phyloP scores from a whole-genome alignment of 108 stramenopile genomes.

The Conticribra guillardii region DNA sequence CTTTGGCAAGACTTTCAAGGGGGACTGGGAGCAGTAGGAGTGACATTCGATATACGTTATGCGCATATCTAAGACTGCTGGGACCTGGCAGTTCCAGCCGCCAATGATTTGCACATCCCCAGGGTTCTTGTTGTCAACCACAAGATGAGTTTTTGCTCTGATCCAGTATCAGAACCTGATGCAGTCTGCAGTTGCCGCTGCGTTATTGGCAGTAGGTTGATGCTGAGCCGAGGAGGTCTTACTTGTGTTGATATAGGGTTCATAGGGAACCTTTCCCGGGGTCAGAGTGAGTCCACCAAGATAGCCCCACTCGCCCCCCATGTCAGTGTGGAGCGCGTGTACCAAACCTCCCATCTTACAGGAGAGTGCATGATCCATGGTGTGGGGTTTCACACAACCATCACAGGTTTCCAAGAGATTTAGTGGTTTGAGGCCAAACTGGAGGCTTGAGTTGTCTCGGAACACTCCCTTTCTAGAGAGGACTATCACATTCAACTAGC shows the following conservation, averaged over 20 bases:
- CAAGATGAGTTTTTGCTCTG: too few species aligned
- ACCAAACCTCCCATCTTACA: slow-evolving; percentile 38
- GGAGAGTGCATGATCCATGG: slow-evolving; percentile 27
- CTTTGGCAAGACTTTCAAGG: too few species aligned
- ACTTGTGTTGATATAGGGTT: slow-evolving; percentile 36
- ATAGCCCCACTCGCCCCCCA: slow-evolving; percentile 16
- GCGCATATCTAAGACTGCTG: too few species aligned
- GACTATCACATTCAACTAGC: too few species aligned
- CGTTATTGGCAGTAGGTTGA: neutral
- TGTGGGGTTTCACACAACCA: slow-evolving; percentile 20
- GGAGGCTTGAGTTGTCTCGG: neutral
- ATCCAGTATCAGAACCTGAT: too few species aligned
- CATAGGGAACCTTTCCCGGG: slow-evolving; percentile 16
- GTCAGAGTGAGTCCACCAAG: slow-evolving; percentile 7
- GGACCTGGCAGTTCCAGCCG: too few species aligned
- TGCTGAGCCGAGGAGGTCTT: neutral
- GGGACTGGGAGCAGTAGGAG: too few species aligned
- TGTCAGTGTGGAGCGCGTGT: slow-evolving; percentile 25
- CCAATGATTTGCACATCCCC: too few species aligned
- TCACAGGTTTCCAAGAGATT: slow-evolving; percentile 3
- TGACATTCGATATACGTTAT: too few species aligned
- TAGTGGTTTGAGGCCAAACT: neutral
- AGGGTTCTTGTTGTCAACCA: too few species aligned
- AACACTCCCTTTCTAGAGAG: too few species aligned
- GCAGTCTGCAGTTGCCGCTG: neutral